A percentile compares a stretch with the other conserved stretches of the same genome.
These are phyloP conservation scores for Coemansia asiatica DNA, from an alignment of 192 early-diverging fungal species.

Conservation along the genomic window DNA sequence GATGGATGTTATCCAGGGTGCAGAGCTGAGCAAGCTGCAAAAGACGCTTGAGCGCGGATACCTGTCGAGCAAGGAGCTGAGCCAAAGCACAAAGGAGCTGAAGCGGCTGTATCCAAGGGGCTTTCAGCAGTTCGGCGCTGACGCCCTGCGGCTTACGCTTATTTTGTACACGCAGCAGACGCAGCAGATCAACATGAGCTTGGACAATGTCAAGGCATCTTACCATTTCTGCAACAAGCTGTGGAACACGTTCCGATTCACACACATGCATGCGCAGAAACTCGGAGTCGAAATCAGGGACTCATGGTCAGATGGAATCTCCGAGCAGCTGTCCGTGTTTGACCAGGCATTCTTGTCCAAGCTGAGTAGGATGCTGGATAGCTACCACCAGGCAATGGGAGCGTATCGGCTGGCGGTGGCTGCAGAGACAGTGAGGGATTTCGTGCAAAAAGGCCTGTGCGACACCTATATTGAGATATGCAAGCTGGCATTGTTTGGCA, in stretches of 20 bases:
- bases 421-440: slow-evolving; percentile 78
- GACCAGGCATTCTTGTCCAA: slow-evolving; percentile 85
- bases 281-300: slow-evolving; percentile 13
- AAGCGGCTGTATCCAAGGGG: slow-evolving; percentile 83
- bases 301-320: slow-evolving; percentile 28
- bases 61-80: slow-evolving; percentile 74
- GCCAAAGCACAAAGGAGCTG: slow-evolving; percentile 62
- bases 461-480: slow-evolving; percentile 90
- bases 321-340: slow-evolving; percentile 62
- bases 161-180: slow-evolving; percentile 73
- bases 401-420: slow-evolving; percentile 72
- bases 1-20: slow-evolving; percentile 67
- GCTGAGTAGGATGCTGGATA: slow-evolving; percentile 67
- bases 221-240: slow-evolving; percentile 96
- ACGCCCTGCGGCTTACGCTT: slow-evolving; percentile 75
- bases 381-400: slow-evolving; percentile 68
- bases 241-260: slow-evolving; percentile 81
- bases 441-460: slow-evolving; percentile 91
- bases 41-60: slow-evolving; percentile 69
- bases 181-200: slow-evolving; percentile 91
- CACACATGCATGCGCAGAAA: slow-evolving; percentile 32
- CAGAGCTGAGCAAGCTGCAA: slow-evolving; percentile 61
- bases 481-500: slow-evolving; percentile 77
- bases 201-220: slow-evolving; percentile 80
- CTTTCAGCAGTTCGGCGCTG: slow-evolving; percentile 88